Conservation (phyloP, 495 filamentous ascomycete species). For the Penicillium riverlandense region DNA sequence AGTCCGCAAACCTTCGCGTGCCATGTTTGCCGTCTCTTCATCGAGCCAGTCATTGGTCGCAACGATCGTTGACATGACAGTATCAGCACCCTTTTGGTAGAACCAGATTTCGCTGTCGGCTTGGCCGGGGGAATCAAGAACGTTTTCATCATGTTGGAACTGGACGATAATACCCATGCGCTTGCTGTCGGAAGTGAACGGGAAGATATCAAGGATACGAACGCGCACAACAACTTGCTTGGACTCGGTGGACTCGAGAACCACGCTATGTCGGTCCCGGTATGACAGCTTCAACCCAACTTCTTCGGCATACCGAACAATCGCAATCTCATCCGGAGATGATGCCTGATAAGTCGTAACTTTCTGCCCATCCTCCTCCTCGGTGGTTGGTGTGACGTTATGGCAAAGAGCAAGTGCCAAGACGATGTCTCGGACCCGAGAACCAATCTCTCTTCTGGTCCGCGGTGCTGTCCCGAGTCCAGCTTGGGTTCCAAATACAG, state of each 20-base stretch:
- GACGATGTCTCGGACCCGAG: slow-evolving; percentile 83
- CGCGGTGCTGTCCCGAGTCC: slow-evolving; percentile 60
- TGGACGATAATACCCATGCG: slow-evolving; percentile 96
- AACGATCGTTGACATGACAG: slow-evolving; percentile 92
- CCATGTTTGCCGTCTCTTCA: slow-evolving; percentile 98
- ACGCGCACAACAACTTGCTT: slow-evolving; percentile 76
- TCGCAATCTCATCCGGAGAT: slow-evolving; percentile 96
- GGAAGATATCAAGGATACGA: slow-evolving; percentile 87
- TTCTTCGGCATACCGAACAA: slow-evolving; percentile 90
- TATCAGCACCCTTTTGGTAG: slow-evolving; percentile 97
- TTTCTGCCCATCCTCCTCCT: slow-evolving; percentile 71
- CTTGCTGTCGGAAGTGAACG: slow-evolving; percentile 96
- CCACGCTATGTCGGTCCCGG: slow-evolving; percentile 79
- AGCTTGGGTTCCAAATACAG: slow-evolving; percentile 50
- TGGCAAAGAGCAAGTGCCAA: slow-evolving; percentile 91
- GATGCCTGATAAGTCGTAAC: slow-evolving; percentile 90
- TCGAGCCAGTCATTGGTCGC: slow-evolving; percentile 96
- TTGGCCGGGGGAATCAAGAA: slow-evolving; percentile 21
- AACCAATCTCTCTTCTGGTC: slow-evolving; percentile 85
- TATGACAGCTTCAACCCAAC: slow-evolving; percentile 81
- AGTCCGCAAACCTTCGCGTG: slow-evolving; percentile 88
- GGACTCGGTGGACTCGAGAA: slow-evolving; percentile 70
- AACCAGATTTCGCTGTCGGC: slow-evolving; percentile 83
- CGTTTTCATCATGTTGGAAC: slow-evolving; percentile 51
- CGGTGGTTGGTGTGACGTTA: slow-evolving; percentile 90